Percentiles rank a stretch among this genome's conserved stretches.
Evolutionary conservation across 1,139 yeast genomes (phyloP).

Genomic region (Scheffersomyces illinoinensis): DNA sequence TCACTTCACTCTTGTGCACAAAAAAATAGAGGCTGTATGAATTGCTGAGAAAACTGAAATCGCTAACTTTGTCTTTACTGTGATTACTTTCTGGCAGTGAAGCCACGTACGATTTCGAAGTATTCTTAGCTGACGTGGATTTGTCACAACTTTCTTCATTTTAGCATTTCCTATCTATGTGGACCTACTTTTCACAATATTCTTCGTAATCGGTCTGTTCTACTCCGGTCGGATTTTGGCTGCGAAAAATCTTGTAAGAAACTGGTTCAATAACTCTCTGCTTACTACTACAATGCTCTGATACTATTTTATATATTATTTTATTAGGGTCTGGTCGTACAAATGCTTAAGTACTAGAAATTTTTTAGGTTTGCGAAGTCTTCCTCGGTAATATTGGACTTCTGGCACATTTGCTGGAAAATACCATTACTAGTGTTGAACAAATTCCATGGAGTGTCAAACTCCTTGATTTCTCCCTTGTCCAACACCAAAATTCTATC

Average conservation of each 20-base stretch:
- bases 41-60: too few relatives aligned
- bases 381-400: conserved; percentile 26
- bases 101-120: too few relatives aligned
- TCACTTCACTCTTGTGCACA: too few relatives aligned
- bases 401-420: conserved; percentile 42
- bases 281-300: background rate
- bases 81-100: too few relatives aligned
- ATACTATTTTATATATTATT: background rate
- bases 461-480: conserved; percentile 59
- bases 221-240: background rate
- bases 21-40: too few relatives aligned
- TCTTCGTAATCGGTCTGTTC: too few relatives aligned
- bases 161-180: too few relatives aligned
- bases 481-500: conserved; percentile 69
- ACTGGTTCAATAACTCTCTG: background rate
- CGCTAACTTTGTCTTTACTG: too few relatives aligned
- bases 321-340: background rate
- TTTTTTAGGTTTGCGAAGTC: conserved; percentile 8
- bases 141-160: too few relatives aligned
- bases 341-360: background rate
- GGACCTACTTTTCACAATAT: too few relatives aligned
- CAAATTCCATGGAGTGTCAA: conserved; percentile 53
- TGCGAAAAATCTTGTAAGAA: background rate
- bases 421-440: conserved; percentile 42
- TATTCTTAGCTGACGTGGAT: too few relatives aligned